These are phyloP conservation scores for Dioscorea cayenensis DNA, from an alignment of 116 monocot species.

Conservation along the genomic window DNA sequence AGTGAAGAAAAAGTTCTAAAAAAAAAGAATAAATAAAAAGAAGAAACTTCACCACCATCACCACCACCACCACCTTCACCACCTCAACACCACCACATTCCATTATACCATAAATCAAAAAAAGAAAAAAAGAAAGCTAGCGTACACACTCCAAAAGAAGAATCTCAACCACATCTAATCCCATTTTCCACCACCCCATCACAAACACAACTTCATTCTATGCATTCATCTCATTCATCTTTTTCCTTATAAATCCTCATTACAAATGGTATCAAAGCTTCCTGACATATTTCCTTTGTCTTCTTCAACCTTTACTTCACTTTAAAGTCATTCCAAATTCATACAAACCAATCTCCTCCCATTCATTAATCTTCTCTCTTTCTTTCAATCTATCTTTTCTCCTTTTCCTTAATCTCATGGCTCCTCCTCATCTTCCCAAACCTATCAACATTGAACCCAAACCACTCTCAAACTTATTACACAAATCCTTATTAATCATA, in stretches of 20 bases:
- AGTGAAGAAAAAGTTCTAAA: no score
- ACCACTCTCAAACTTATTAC: slow-evolving; percentile 16
- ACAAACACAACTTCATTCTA: no score
- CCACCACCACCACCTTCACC: no score
- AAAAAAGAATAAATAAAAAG: no score
- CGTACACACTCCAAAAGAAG: slow-evolving; percentile 16
- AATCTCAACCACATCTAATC: slow-evolving; percentile 12
- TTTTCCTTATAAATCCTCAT: neutral
- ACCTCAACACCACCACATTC: no score
- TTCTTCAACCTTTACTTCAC: slow-evolving; percentile 8
- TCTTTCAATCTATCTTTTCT: slow-evolving; percentile 1
- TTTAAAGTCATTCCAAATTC: slow-evolving; percentile 11
- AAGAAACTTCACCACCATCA: no score
- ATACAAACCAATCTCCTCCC: neutral
- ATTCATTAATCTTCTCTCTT: no score
- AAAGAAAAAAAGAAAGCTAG: slow-evolving; percentile 10
- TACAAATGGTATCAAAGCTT: neutral
- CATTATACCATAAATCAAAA: no score
- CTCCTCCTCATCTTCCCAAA: slow-evolving; percentile 2
- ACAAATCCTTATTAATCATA: slow-evolving; percentile 36
- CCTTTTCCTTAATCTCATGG: neutral
- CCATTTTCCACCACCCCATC: neutral
- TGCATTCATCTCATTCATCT: neutral
- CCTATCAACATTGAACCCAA: neutral
- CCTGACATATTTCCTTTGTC: neutral